Conservation (phyloP, 495 filamentous ascomycete genomes). For the Talaromyces liani region DNA sequence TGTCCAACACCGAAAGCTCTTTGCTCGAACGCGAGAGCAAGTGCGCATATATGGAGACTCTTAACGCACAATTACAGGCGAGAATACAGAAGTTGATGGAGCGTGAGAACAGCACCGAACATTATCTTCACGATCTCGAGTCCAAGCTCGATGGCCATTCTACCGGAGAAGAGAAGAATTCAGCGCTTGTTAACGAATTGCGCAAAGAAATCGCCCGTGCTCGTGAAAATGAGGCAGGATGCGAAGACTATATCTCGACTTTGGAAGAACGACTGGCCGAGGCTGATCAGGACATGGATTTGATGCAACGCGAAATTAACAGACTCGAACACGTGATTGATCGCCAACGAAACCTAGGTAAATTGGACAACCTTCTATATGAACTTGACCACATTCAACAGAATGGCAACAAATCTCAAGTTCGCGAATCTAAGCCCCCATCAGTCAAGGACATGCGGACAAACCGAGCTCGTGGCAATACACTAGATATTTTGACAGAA, state of each 20-base stretch:
- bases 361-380: constrained; percentile 84
- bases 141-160: constrained; percentile 81
- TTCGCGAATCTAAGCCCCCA: constrained; percentile 13
- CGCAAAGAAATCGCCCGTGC: constrained; percentile 86
- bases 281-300: constrained; percentile 88
- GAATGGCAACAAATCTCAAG: constrained; percentile 40
- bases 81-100: constrained; percentile 86
- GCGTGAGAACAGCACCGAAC: constrained; percentile 81
- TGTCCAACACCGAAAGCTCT: constrained; percentile 75
- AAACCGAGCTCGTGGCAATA: constrained; percentile 28
- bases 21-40: constrained; percentile 91
- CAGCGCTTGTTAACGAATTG: constrained; percentile 74
- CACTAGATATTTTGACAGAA: constrained; percentile 41
- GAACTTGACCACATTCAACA: constrained; percentile 80
- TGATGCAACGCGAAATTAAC: constrained; percentile 95
- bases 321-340: constrained; percentile 92
- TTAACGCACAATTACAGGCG: constrained; percentile 81
- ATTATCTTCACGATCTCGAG: constrained; percentile 87
- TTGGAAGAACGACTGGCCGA: constrained; percentile 94
- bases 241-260: constrained; percentile 95
- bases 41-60: constrained; percentile 83
- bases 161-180: constrained; percentile 87
- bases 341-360: constrained; percentile 88
- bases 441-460: constrained; percentile 15
- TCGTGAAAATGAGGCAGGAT: constrained; percentile 80